These are phyloP conservation scores for Globisporangium solare DNA, from an alignment of 352 stramenopile species.

Conservation along the genomic window DNA sequence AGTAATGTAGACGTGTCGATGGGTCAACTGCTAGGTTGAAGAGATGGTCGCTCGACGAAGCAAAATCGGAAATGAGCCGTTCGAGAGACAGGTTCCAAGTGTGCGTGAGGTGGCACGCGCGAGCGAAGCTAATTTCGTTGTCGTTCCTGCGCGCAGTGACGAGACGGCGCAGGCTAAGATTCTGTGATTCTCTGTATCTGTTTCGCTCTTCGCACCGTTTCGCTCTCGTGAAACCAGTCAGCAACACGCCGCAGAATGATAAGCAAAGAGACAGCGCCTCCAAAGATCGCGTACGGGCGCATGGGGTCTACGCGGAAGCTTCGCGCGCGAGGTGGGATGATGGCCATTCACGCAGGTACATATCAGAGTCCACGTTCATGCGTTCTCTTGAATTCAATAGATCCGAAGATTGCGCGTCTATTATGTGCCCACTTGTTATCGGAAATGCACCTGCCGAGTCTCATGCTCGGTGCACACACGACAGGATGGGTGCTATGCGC, in stretches of 20 bases:
- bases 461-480: neutral
- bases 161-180: neutral
- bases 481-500: neutral
- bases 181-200: too few species aligned
- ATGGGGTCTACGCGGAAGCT: neutral
- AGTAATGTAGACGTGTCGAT: neutral
- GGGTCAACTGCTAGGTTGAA: conserved; percentile 14
- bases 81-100: neutral
- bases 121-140: neutral
- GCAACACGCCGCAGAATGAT: too few species aligned
- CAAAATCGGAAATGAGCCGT: conserved; percentile 14
- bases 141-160: neutral
- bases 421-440: neutral
- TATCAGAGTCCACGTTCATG: neutral
- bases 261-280: neutral
- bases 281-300: too few species aligned
- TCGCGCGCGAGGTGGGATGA: neutral
- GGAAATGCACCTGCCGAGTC: neutral
- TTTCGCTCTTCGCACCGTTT: neutral
- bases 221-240: neutral
- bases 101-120: neutral
- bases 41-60: conserved; percentile 9
- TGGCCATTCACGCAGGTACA: neutral
- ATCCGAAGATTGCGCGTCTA: neutral
- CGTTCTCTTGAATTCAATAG: neutral